These are phyloP conservation scores for Phalaenopsis hybrid DNA, from an alignment of 116 monocot species.

Conservation along the genomic window DNA sequence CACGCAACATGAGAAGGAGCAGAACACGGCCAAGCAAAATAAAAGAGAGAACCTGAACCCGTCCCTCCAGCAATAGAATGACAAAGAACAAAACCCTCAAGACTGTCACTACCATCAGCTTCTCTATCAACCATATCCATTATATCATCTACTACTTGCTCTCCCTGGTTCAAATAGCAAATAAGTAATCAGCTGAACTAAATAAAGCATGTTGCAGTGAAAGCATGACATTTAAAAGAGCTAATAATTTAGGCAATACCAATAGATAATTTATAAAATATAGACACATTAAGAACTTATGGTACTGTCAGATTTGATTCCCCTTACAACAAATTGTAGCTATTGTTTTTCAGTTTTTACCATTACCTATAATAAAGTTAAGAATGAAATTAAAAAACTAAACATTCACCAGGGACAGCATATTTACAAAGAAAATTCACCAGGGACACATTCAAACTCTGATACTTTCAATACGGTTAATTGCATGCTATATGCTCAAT, in stretches of 20 bases:
- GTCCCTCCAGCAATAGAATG: constrained; percentile 99
- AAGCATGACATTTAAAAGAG: not conserved
- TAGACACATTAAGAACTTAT: not conserved
- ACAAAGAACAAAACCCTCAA: constrained; percentile 97
- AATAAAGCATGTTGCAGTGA: not conserved
- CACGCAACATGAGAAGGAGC: not conserved
- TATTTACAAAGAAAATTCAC: not conserved
- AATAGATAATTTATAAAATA: not conserved
- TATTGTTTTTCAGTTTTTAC: not conserved
- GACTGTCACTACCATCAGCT: constrained; percentile 99
- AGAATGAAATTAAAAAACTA: too few relatives aligned
- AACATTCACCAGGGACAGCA: not conserved
- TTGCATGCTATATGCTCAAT: not conserved
- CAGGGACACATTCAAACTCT: not conserved
- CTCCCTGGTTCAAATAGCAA: constrained; percentile 46
- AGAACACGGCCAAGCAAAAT: not conserved
- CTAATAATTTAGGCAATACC: not conserved
- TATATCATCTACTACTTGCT: constrained; percentile 96
- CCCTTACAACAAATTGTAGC: not conserved
- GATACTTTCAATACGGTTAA: not conserved
- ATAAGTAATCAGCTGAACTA: not conserved
- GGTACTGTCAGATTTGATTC: not conserved
- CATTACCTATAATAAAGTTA: not conserved
- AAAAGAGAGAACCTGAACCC: constrained; percentile 72
- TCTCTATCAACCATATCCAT: constrained; percentile 99